Percentiles rank a stretch among this genome's conserved stretches.
Conservation (phyloP, 2,329 filamentous ascomycete species). For the Pseudocercospora vitis region DNA sequence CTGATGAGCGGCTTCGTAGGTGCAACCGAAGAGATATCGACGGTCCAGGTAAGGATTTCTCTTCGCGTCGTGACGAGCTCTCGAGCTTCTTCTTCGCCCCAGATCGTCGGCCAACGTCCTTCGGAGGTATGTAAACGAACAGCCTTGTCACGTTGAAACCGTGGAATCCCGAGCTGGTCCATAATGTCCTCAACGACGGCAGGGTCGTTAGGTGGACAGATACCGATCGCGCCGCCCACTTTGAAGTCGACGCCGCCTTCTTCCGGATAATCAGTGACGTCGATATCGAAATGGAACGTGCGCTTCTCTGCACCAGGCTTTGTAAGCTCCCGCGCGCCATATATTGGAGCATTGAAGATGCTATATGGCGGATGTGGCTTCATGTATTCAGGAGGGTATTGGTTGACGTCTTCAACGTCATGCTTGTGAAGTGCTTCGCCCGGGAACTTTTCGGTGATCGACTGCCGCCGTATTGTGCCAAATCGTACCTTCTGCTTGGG, state of each 20-base stretch:
- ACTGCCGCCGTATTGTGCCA: constrained; percentile 30
- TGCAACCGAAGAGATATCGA: constrained; percentile 87
- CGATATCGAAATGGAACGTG: constrained; percentile 95
- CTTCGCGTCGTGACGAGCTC: constrained; percentile 86
- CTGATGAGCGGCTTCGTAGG: constrained; percentile 86
- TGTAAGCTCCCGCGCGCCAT: constrained; percentile 82
- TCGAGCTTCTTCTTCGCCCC: constrained; percentile 84
- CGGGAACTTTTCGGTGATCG: constrained; percentile 58
- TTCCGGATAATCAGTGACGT: constrained; percentile 89
- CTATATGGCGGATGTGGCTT: constrained; percentile 92
- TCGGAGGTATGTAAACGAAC: constrained; percentile 74
- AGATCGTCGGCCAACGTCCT: constrained; percentile 95
- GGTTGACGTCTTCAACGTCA: constrained; percentile 44
- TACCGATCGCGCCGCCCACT: constrained; percentile 91
- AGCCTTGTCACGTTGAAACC: constrained; percentile 79
- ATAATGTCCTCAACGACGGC: constrained; percentile 79
- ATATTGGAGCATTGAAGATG: constrained; percentile 85
- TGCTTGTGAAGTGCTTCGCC: constrained; percentile 46
- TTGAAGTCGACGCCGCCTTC: constrained; percentile 88
- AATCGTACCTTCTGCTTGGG: constrained; percentile 71
- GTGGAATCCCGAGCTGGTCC: constrained; percentile 76
- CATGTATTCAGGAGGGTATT: constrained; percentile 81
- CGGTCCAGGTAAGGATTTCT: constrained; percentile 93
- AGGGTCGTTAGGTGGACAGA: constrained; percentile 83
- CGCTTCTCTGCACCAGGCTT: constrained; percentile 88